Evolutionary conservation across 2,329 filamentous ascomycete species (phyloP).

Genomic region (Exophiala sp.): DNA sequence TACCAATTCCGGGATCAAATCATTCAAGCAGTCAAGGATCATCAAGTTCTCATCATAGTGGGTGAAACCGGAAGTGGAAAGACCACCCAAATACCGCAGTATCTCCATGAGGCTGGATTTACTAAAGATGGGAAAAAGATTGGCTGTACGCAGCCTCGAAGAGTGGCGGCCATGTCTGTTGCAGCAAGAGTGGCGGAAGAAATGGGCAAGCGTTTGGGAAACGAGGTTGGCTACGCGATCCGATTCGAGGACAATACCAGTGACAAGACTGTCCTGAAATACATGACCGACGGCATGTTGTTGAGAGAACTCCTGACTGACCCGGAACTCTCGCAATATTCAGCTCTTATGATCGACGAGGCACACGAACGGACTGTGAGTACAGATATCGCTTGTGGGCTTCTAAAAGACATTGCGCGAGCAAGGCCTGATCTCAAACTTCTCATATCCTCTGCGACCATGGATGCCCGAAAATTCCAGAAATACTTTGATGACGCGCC

Average conservation of each 20-base stretch:
- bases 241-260: constrained; percentile 89
- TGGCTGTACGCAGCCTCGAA: constrained; percentile 86
- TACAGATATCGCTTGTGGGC: constrained; percentile 80
- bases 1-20: constrained; percentile 83
- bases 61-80: constrained; percentile 95
- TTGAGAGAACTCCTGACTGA: constrained; percentile 85
- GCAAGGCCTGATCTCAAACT: constrained; percentile 81
- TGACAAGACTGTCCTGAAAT: constrained; percentile 87
- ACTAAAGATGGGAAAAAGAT: constrained; percentile 79
- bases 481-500: constrained; percentile 87
- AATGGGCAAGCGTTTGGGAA: constrained; percentile 80
- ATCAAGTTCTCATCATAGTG: constrained; percentile 85
- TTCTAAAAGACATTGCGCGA: constrained; percentile 81
- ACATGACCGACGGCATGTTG: constrained; percentile 96
- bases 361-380: constrained; percentile 90
- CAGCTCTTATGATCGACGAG: constrained; percentile 92
- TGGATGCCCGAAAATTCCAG: constrained; percentile 89
- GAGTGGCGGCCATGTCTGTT: constrained; percentile 96
- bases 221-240: constrained; percentile 90
- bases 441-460: constrained; percentile 87
- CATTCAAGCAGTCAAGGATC: constrained; percentile 74
- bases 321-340: constrained; percentile 74
- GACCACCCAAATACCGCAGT: constrained; percentile 91
- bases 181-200: constrained; percentile 95
- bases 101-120: constrained; percentile 83